phyloP scores from a whole-genome alignment of 2,329 filamentous ascomycete genomes.

The Corinectria fuckeliana region DNA sequence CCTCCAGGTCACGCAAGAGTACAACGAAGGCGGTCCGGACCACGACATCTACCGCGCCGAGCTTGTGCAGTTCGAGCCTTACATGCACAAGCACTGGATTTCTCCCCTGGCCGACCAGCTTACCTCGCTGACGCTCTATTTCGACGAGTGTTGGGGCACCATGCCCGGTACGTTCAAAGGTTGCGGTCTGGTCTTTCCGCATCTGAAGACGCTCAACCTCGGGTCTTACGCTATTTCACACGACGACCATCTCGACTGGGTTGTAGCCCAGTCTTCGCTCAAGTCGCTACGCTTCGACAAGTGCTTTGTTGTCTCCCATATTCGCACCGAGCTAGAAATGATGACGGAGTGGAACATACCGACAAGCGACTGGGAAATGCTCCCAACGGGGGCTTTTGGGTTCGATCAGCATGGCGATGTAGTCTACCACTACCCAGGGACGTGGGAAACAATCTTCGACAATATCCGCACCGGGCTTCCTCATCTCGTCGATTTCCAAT shows the following conservation, averaged over 20 bases:
- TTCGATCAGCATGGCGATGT: rapidly evolving
- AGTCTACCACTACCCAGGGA: neutral
- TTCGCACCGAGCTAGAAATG: neutral
- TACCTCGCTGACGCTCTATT: constrained; percentile 27
- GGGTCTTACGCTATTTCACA: constrained; percentile 19
- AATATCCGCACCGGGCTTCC: constrained; percentile 18
- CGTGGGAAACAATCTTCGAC: constrained; percentile 34
- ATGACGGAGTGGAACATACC: neutral
- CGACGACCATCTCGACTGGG: constrained; percentile 36
- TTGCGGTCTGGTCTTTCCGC: constrained; percentile 25
- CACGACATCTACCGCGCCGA: constrained; percentile 18
- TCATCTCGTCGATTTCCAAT: constrained; percentile 1
- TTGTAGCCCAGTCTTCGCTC: constrained; percentile 21
- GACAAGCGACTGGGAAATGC: constrained; percentile 21
- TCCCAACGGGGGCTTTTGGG: neutral
- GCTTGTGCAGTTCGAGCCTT: constrained; percentile 23
- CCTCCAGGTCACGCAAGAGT: constrained; percentile 12
- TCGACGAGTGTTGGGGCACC: constrained; percentile 26
- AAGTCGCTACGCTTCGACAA: constrained; percentile 8
- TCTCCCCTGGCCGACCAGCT: constrained; percentile 24
- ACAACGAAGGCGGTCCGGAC: neutral
- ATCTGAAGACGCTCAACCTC: constrained; percentile 26
- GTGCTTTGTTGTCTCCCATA: constrained; percentile 20
- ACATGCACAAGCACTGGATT: constrained; percentile 25
- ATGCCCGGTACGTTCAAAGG: constrained; percentile 31